These are phyloP conservation scores for Xylariaceae sp. DNA, from an alignment of 2,329 filamentous ascomycete genomes.

Conservation along the genomic window DNA sequence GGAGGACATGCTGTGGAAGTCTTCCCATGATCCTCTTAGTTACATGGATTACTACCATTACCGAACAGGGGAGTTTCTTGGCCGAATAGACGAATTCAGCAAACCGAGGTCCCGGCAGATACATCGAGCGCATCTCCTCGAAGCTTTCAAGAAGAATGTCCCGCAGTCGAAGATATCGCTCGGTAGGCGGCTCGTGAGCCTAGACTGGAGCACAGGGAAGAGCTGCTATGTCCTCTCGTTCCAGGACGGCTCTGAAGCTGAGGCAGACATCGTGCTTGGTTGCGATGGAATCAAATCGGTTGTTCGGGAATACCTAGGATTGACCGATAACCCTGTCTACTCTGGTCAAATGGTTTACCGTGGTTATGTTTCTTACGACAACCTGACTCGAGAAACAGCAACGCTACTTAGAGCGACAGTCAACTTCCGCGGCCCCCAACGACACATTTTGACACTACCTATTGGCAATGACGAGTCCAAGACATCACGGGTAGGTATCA, in stretches of 20 bases:
- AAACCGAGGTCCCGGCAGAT: constrained; percentile 12
- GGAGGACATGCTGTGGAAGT: constrained; percentile 27
- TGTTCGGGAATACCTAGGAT: neutral
- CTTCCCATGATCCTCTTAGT: constrained; percentile 35
- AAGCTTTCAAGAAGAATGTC: constrained; percentile 15
- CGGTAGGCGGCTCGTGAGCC: constrained; percentile 8
- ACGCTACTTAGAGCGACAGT: constrained; percentile 37
- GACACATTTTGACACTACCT: constrained; percentile 41
- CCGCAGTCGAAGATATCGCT: constrained; percentile 9
- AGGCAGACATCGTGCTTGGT: constrained; percentile 48
- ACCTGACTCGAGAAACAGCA: constrained; percentile 35
- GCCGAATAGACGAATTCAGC: constrained; percentile 27
- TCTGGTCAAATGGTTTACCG: constrained; percentile 42
- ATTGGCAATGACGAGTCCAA: constrained; percentile 40
- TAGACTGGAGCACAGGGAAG: constrained; percentile 14
- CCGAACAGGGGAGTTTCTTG: constrained; percentile 33
- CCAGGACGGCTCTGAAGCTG: constrained; percentile 30
- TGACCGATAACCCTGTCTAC: constrained; percentile 27
- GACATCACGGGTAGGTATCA: constrained; percentile 38
- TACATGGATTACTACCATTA: constrained; percentile 39
- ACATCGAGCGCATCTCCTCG: constrained; percentile 21
- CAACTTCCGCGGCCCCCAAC: constrained; percentile 35
- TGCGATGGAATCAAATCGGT: constrained; percentile 64
- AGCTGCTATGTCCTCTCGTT: constrained; percentile 24
- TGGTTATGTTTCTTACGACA: constrained; percentile 40